phyloP scores from a whole-genome alignment of 1,284 basidiomycete genomes.

The Boletus sp. region DNA sequence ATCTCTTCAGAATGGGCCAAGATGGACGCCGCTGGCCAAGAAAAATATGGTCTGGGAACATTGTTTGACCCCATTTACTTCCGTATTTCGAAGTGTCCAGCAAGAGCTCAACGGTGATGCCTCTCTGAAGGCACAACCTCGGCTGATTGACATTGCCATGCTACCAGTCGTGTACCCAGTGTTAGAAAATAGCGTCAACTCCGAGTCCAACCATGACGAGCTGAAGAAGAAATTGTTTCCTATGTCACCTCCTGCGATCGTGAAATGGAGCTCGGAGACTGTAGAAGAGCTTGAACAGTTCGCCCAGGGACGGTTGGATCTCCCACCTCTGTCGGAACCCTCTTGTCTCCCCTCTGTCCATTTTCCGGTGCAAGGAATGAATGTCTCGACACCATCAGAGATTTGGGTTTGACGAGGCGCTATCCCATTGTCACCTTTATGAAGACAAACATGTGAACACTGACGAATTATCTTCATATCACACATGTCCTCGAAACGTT shows the following conservation, averaged over 20 bases:
- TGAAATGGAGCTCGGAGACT: slow-evolving; percentile 10
- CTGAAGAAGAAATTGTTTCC: not conserved
- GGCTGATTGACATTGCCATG: slow-evolving; percentile 7
- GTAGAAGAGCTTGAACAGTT: slow-evolving; percentile 12
- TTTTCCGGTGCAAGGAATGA: slow-evolving; percentile 16
- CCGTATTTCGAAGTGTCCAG: not conserved
- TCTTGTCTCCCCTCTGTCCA: slow-evolving; percentile 11
- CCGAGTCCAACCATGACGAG: not conserved
- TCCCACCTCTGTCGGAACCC: slow-evolving; percentile 6
- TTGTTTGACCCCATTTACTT: not conserved
- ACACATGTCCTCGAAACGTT: not conserved
- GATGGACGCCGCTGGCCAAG: slow-evolving; percentile 5
- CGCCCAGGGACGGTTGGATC: slow-evolving; percentile 1
- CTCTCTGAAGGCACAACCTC: slow-evolving; percentile 6
- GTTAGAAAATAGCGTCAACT: slow-evolving; percentile 1
- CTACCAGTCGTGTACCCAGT: slow-evolving; percentile 2
- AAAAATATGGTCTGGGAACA: not conserved
- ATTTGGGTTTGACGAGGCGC: slow-evolving; percentile 10
- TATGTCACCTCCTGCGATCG: not conserved
- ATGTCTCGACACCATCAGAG: not conserved
- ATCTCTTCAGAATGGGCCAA: slow-evolving; percentile 9
- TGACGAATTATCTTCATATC: not conserved
- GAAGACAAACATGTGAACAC: too few relatives aligned
- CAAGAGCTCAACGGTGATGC: not conserved
- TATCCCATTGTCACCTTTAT: slow-evolving; percentile 15